Evolutionary conservation across 139 green algal genomes (phyloP).

Genomic region (Chlorella sp.): DNA sequence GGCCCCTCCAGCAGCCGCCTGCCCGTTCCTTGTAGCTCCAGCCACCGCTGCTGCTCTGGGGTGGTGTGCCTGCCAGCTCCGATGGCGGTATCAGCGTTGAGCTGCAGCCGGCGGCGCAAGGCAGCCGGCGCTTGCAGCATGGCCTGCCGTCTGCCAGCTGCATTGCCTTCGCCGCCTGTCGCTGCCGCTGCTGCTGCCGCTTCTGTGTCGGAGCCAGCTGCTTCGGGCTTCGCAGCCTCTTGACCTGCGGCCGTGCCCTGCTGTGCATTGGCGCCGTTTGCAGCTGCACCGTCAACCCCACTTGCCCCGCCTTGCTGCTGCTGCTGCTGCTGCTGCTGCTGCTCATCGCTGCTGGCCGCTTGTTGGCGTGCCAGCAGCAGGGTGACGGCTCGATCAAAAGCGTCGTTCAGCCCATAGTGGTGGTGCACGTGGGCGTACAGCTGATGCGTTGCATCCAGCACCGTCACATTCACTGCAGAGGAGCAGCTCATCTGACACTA

Average conservation of each 20-base stretch:
- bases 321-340: not conserved
- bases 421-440: conserved; percentile 57
- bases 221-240: no score
- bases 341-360: not conserved
- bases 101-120: not conserved
- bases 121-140: not conserved
- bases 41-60: not conserved
- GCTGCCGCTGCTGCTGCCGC: not conserved
- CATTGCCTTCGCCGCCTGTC: no score
- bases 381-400: conserved; percentile 72
- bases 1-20: not conserved
- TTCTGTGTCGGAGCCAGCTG: not conserved
- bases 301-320: no score
- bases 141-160: not conserved
- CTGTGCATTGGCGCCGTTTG: no score
- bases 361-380: conserved; percentile 51
- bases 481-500: not conserved
- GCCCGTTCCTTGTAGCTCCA: no score
- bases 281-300: no score
- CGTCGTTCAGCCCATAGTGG: conserved; percentile 81
- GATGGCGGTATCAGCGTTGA: not conserved
- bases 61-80: not conserved
- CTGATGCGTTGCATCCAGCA: conserved; percentile 46
- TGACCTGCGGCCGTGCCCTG: no score
- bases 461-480: conserved; percentile 47